Percentiles rank a stretch among this genome's conserved stretches.
Evolutionary conservation across 257 asterid genomes (phyloP).

Genomic region (Phtheirospermum japonicum): DNA sequence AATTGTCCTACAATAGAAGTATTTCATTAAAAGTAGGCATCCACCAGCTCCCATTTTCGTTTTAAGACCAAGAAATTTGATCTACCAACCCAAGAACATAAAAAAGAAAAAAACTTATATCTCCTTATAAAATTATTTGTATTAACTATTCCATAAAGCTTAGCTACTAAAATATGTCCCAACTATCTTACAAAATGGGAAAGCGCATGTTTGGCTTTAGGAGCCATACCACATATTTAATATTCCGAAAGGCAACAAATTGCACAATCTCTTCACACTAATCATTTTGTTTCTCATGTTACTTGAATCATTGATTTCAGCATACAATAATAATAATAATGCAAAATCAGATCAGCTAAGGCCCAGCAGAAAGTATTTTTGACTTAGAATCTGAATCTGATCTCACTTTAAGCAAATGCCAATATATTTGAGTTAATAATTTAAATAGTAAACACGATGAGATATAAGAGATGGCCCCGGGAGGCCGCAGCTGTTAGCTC

Average conservation of each 20-base stretch:
- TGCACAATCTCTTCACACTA: constrained; percentile 44
- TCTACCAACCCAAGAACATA: constrained; percentile 27
- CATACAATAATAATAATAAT: constrained; percentile 26
- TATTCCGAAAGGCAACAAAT: constrained; percentile 36
- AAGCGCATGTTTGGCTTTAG: constrained; percentile 51
- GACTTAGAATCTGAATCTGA: constrained; percentile 50
- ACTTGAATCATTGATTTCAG: constrained; percentile 61
- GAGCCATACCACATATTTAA: constrained; percentile 36
- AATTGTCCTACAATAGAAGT: not conserved
- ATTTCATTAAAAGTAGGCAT: not conserved
- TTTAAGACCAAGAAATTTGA: not conserved
- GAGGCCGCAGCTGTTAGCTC: too few relatives aligned
- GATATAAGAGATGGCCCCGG: too few relatives aligned
- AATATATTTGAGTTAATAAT: not conserved
- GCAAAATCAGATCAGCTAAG: constrained; percentile 22
- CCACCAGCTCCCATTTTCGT: not conserved
- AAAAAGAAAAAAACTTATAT: constrained; percentile 25
- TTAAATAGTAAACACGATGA: too few relatives aligned
- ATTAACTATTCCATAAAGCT: constrained; percentile 25
- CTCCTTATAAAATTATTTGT: constrained; percentile 16
- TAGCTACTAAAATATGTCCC: not conserved
- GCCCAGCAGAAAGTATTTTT: constrained; percentile 20
- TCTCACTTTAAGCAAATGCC: constrained; percentile 30
- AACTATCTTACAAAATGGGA: constrained; percentile 24
- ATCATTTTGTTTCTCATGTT: constrained; percentile 73